Base-by-base conservation (phyloP, 2,329 filamentous ascomycete species). In the Sordariomycetes sp. region DNA sequence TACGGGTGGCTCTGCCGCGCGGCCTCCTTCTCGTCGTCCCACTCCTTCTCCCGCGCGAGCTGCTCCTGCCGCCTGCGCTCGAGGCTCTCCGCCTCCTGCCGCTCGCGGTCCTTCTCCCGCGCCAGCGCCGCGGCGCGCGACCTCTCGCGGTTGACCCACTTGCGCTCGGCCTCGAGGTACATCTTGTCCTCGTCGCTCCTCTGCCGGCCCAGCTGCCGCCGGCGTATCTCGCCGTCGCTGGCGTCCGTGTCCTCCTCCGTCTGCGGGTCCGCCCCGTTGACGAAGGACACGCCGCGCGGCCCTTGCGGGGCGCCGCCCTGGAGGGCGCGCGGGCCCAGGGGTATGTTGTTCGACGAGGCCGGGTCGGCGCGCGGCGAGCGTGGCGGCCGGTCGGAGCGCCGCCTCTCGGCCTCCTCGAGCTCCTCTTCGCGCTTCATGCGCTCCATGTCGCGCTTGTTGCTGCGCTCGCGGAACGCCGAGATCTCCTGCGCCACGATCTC, bases 401-500 rank as follows among this genome's bases (percentile, higher is more conserved):
- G 83, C 51, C 91, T 82, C 70, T 97, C 92, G 70, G 86, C 80
- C 59, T 89, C 88, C 69, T 97, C 94, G 64, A 96, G 84, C 69
- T 97, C 93, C 69, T 99, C 94, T 71, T 99, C 94, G 52, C 87
- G 80, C 67, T 86, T 86, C 40, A 96, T 74, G 3, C 94, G 88
- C 71, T 99, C 94, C 67, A 95, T 75, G 68, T 99, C 94, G 46
- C 93, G 82, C 61, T 88, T 85, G 60, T 86, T 96, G 64, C 93
- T 97, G 22, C 93, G 82, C 64, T 99, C 94, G 63, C 94, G 82
- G 76, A 99, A 99, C 0, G 92, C 89, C 0, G 90, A 86, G 66
- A 99, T 99, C 70, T 99, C 95, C 59, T 87, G 87, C 0, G 94
- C 90, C 18, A 99, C 94, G 0, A 90, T 92, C 69, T 96, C 94